Evolutionary conservation across 768 basidiomycete species (phyloP).

Genomic region (Panellus pusillus): DNA sequence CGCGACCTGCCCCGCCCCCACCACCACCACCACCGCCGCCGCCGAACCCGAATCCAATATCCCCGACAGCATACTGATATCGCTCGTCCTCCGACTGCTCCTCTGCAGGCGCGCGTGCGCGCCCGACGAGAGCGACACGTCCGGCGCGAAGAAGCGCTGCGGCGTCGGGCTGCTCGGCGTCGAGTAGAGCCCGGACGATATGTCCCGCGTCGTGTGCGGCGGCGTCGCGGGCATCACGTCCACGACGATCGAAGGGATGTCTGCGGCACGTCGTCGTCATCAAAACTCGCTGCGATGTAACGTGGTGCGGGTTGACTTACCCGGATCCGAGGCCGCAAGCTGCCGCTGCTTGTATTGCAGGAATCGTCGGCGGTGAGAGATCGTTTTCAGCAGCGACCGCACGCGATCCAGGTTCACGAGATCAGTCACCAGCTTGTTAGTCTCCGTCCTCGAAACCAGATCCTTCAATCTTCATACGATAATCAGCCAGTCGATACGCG

Average conservation of each 20-base stretch:
- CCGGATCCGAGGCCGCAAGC: slow-evolving; percentile 38
- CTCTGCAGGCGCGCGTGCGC: slow-evolving; percentile 51
- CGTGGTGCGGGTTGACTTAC: slow-evolving; percentile 29
- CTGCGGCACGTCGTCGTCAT: slow-evolving; percentile 29
- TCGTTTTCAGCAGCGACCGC: slow-evolving; percentile 73
- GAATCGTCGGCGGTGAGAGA: slow-evolving; percentile 71
- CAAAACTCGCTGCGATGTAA: not conserved
- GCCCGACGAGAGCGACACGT: slow-evolving; percentile 49
- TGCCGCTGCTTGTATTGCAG: slow-evolving; percentile 46
- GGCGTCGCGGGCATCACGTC: slow-evolving; percentile 57
- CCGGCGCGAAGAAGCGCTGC: slow-evolving; percentile 39
- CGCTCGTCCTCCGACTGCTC: slow-evolving; percentile 54
- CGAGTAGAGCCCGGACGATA: slow-evolving; percentile 43
- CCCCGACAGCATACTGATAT: slow-evolving; percentile 61
- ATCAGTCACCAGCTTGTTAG: slow-evolving; percentile 77
- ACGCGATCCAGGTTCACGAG: slow-evolving; percentile 86
- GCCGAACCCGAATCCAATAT: slow-evolving; percentile 41
- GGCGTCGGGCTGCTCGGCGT: slow-evolving; percentile 43
- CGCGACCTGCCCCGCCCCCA: no score
- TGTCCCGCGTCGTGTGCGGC: slow-evolving; percentile 53
- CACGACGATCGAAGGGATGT: slow-evolving; percentile 73
- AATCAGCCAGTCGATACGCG: slow-evolving; percentile 11
- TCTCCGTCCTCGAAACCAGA: slow-evolving; percentile 71
- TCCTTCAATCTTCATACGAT: slow-evolving; percentile 67
- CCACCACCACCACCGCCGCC: no score